phyloP scores from a whole-genome alignment of 257 asterid genomes.

The Cinchona pubescens region DNA sequence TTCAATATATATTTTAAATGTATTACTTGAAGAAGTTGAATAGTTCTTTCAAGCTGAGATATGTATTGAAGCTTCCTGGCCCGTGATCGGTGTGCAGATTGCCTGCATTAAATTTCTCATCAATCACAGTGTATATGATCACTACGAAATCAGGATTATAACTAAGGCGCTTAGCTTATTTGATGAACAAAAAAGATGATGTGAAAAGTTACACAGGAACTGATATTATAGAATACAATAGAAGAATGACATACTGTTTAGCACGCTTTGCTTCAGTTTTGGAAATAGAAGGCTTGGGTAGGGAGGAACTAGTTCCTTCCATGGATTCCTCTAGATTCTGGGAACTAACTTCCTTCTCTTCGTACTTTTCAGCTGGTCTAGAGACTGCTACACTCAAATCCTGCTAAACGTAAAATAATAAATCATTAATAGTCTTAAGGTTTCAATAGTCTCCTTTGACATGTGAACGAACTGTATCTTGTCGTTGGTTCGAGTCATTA shows the following conservation, averaged over 20 bases:
- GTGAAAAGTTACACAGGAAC: neutral
- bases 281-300: constrained; percentile 43
- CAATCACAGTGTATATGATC: neutral
- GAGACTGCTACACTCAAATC: constrained; percentile 32
- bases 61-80: constrained; percentile 86
- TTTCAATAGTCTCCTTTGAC: neutral
- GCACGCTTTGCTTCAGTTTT: constrained; percentile 61
- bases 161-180: no score
- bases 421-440: neutral
- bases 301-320: constrained; percentile 39
- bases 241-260: constrained; percentile 57
- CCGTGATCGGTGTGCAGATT: constrained; percentile 77
- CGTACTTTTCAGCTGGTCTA: constrained; percentile 30
- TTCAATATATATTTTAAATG: neutral
- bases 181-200: neutral
- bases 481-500: no score
- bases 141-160: neutral
- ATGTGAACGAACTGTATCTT: no score
- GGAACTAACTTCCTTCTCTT: constrained; percentile 29
- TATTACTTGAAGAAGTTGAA: constrained; percentile 59
- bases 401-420: constrained; percentile 22
- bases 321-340: constrained; percentile 36
- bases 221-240: neutral
- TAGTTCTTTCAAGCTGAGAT: constrained; percentile 79
- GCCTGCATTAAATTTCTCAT: constrained; percentile 38